Evolutionary conservation across 1,284 basidiomycete genomes (phyloP), one percentile per base, ranked within the genome.

Genomic region (Earliella scabrosa): DNA sequence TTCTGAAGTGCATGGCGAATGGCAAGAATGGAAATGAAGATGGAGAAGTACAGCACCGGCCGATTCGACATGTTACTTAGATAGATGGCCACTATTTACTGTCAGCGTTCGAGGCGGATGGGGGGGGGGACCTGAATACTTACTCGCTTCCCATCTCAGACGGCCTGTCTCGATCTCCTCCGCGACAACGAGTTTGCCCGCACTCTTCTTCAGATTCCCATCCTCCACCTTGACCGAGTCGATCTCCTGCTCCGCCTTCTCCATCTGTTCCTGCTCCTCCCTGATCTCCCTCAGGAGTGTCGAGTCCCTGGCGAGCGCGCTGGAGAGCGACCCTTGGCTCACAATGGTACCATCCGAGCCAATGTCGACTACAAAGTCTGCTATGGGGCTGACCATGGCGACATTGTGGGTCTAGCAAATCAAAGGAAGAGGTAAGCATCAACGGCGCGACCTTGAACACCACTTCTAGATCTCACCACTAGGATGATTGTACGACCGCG

Each of bases 401-500:
- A 90, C 78, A 63, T 92, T 90, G 70, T 92, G 90, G 0, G 89
- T 91, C 83, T 86, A 44, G 31, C 21, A 20, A 16, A 16, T 4
- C 21, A n/a, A n/a, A n/a, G n/a, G n/a, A n/a, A n/a, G n/a, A n/a
- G n/a, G n/a, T n/a, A n/a, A n/a, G n/a, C n/a, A n/a, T n/a, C n/a
- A n/a, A n/a, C n/a, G n/a, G n/a, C n/a, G n/a, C n/a, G n/a, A n/a
- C n/a, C n/a, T n/a, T n/a, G n/a, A n/a, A n/a, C n/a, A n/a, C n/a
- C n/a, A n/a, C n/a, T n/a, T n/a, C 20, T 29, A 32, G 4, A 2
- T 75, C 85, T 65, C 69, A 90, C 88, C 56, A 91, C 87, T 6
- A 93, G 75, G 21, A 93, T 71, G 36, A 93, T 75, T 0, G 91
- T 93, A 43, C 91, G 79, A 4, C 82, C 86, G 39, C 78, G 75